Evolutionary conservation across 768 basidiomycete genomes (phyloP).

Genomic region (Suillus subluteus): DNA sequence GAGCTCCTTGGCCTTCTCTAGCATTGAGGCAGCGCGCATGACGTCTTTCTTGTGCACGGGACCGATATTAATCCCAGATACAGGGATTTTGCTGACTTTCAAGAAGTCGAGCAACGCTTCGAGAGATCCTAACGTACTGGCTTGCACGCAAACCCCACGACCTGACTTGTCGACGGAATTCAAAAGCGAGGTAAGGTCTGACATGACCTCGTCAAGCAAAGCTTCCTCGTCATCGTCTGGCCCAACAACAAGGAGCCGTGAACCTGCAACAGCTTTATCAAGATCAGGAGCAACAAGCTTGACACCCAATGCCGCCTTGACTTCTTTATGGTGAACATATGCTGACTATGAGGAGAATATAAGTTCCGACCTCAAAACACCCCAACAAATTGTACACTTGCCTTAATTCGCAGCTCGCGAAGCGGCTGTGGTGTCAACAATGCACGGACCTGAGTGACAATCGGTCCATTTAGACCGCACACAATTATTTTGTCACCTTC

Average conservation of each 20-base stretch:
- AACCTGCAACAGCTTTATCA: slow-evolving; percentile 98
- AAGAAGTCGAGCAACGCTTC: slow-evolving; percentile 97
- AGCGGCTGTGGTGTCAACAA: slow-evolving; percentile 95
- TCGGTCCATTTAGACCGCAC: slow-evolving; percentile 96
- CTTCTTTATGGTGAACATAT: slow-evolving; percentile 96
- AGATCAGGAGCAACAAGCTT: slow-evolving; percentile 95
- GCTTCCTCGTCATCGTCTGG: slow-evolving; percentile 98
- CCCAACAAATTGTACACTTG: slow-evolving; percentile 32
- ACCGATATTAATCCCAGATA: slow-evolving; percentile 96
- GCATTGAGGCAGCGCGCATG: slow-evolving; percentile 90
- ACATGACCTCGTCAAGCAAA: slow-evolving; percentile 93
- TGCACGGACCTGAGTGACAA: slow-evolving; percentile 93
- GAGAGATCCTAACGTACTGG: slow-evolving; percentile 94
- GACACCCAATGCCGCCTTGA: slow-evolving; percentile 95
- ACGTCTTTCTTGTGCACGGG: slow-evolving; percentile 96
- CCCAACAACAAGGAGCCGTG: slow-evolving; percentile 87
- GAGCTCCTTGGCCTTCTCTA: slow-evolving; percentile 94
- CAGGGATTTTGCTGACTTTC: slow-evolving; percentile 93
- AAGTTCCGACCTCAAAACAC: slow-evolving; percentile 10
- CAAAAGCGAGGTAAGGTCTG: slow-evolving; percentile 85
- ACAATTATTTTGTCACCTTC: slow-evolving; percentile 96
- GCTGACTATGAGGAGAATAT: slow-evolving; percentile 59
- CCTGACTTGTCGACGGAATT: slow-evolving; percentile 94
- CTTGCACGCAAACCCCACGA: slow-evolving; percentile 97
- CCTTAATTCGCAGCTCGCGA: slow-evolving; percentile 95